Base-by-base conservation (phyloP, 2,329 filamentous ascomycete species). In the Aspergillus sp. region DNA sequence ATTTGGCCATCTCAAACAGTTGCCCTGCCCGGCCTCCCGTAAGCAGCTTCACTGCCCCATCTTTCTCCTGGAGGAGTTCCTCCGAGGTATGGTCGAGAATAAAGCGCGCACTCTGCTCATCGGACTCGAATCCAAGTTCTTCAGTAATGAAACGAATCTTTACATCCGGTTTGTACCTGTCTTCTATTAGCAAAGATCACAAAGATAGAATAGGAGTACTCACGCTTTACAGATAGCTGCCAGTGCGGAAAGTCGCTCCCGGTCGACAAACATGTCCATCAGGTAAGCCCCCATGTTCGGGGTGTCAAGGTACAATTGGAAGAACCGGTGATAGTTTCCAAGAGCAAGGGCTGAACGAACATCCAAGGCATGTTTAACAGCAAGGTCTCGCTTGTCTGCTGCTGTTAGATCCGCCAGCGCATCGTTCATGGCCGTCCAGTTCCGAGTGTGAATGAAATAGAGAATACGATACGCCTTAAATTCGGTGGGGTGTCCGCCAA, bases 391-490 rank as follows among this genome's bases (percentile, higher is more conserved):
- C 76, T 96, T 96, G 75, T 97, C 93, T 90, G 88, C 83, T 79
- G 85, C 73, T 71, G 91, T 97, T 93, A 98, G 87, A 87, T 96
- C 91, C 79, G 90, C 90, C 76, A 98, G 81, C 65, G 91, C 85
- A 78, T 97, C 90, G 79, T 96, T 97, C 79, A 98, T 86, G 71
- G 91, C 90, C 71, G 88, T 90, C 73, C 89, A 90, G 74, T 97
- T 98, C 78, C 90, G 90, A 61, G 93, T 97, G 71, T 97, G 90
- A 71, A 98, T 93, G 76, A 95, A 95, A 81, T 98, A 98, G 66
- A 98, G 79, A 72, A 98, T 96, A 81, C 93, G 91, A 77, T 98
- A 98, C 53, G 91, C 93, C 81, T 93, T 93, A 74, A 98, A 98
- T 71, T 98, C 93, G 73, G 88, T 84, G 64, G 88, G 83, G 69